phyloP scores from a whole-genome alignment of 2,329 filamentous ascomycete genomes.

The Fusarium mangiferae region DNA sequence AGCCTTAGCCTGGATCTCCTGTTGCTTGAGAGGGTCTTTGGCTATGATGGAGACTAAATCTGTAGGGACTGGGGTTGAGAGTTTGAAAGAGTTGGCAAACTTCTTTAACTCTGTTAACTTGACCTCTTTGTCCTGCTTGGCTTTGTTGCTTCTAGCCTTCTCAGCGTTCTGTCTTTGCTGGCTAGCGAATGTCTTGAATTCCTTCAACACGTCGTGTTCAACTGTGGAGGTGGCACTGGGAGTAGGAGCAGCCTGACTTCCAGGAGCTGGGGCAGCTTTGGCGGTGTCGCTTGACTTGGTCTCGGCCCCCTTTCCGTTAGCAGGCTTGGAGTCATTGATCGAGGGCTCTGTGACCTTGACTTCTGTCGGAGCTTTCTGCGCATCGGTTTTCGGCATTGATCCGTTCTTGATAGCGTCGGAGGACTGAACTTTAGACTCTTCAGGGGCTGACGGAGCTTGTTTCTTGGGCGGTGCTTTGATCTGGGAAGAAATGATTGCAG shows the following conservation, averaged over 20 bases:
- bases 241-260: conserved; percentile 55
- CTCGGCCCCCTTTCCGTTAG: conserved; percentile 48
- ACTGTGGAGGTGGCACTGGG: conserved; percentile 69
- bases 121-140: conserved; percentile 83
- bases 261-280: conserved; percentile 47
- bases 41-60: conserved; percentile 95
- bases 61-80: conserved; percentile 89
- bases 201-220: conserved; percentile 68
- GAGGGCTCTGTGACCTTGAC: conserved; percentile 41
- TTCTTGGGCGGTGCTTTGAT: conserved; percentile 63
- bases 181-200: conserved; percentile 72
- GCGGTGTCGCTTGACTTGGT: conserved; percentile 44
- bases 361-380: conserved; percentile 42
- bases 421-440: conserved; percentile 41
- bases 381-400: conserved; percentile 42
- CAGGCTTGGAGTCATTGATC: conserved; percentile 45
- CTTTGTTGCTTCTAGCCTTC: conserved; percentile 66
- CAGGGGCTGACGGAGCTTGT: conserved; percentile 38
- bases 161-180: conserved; percentile 66
- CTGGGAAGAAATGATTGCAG: conserved; percentile 91
- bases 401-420: conserved; percentile 48
- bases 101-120: conserved; percentile 96
- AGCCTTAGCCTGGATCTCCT: conserved; percentile 90
- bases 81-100: conserved; percentile 93
- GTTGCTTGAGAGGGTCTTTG: conserved; percentile 95